These are phyloP conservation scores for Bipolaris sorokiniana DNA, from an alignment of 2,329 filamentous ascomycete genomes.

Conservation along the genomic window DNA sequence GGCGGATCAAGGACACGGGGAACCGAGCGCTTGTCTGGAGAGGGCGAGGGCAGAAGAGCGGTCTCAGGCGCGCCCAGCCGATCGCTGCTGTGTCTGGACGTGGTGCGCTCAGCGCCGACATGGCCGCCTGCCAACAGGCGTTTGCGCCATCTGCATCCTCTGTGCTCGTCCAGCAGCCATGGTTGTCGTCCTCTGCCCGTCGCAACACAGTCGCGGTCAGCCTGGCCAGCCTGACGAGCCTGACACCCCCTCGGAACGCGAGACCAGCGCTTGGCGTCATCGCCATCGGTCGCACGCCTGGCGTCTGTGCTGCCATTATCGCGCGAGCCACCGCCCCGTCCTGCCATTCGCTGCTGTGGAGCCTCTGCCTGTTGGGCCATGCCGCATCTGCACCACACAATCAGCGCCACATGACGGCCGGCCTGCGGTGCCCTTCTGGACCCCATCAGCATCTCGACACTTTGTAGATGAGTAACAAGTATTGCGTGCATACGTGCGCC, in stretches of 20 bases:
- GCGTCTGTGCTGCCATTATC: conserved; percentile 31
- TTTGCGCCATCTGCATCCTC: conserved; percentile 17
- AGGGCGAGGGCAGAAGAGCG: conserved; percentile 12
- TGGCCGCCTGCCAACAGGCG: conserved; percentile 33
- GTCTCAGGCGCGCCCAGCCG: conserved; percentile 1
- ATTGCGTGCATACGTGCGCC: too few species aligned
- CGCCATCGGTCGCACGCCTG: conserved; percentile 35
- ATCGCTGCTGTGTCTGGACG: conserved; percentile 27
- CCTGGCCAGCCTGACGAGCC: not conserved
- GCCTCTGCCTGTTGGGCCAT: conserved; percentile 18
- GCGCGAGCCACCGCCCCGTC: conserved; percentile 30
- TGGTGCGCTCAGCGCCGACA: conserved; percentile 1
- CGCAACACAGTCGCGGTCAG: too few species aligned
- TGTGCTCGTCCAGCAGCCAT: too few species aligned
- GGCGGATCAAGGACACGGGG: conserved; percentile 31
- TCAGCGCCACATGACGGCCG: conserved; percentile 25
- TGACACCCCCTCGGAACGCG: conserved; percentile 12
- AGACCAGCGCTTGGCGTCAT: conserved; percentile 35
- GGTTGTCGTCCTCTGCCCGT: too few species aligned
- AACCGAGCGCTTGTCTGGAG: conserved; percentile 34
- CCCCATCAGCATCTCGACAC: conserved; percentile 25
- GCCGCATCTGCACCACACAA: conserved; percentile 17
- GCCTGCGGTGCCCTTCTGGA: conserved; percentile 36
- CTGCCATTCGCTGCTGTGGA: conserved; percentile 29
- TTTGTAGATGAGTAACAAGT: too few species aligned